phyloP scores from a whole-genome alignment of 192 early-diverging fungal genomes.

The Entophlyctis luteolus region DNA sequence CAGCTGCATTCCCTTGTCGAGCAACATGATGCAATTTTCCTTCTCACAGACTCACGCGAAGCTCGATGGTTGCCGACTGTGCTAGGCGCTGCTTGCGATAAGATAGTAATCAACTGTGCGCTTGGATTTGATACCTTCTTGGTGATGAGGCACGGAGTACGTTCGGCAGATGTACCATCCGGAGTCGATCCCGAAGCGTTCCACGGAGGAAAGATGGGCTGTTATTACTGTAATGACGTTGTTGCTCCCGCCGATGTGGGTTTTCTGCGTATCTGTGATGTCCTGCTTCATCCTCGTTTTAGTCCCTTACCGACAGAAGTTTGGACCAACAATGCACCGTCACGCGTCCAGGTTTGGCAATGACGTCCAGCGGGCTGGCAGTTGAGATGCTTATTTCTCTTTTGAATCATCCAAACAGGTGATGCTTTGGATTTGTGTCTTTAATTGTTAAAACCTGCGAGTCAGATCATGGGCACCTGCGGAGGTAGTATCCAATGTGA shows the following conservation, averaged over 20 bases:
- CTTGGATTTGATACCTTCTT: constrained; percentile 94
- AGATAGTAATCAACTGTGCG: constrained; percentile 90
- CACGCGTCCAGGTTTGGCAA: constrained; percentile 90
- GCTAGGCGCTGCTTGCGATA: constrained; percentile 58
- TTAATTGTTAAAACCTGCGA: not conserved
- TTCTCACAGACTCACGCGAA: constrained; percentile 93
- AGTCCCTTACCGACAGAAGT: constrained; percentile 87
- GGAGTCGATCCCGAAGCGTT: constrained; percentile 2
- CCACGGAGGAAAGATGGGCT: constrained; percentile 61
- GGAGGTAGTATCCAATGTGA: constrained; percentile 33
- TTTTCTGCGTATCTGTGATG: constrained; percentile 18
- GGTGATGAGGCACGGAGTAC: constrained; percentile 91
- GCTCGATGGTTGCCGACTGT: constrained; percentile 93
- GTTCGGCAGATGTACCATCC: constrained; percentile 13
- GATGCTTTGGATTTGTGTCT: constrained; percentile 21
- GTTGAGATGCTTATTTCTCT: constrained; percentile 89
- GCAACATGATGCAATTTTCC: constrained; percentile 79
- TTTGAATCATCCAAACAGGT: constrained; percentile 78
- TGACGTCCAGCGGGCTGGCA: constrained; percentile 77
- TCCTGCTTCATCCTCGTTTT: not conserved
- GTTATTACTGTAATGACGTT: constrained; percentile 98
- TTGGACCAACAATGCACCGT: constrained; percentile 99
- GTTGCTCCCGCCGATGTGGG: constrained; percentile 90
- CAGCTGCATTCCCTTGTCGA: constrained; percentile 63
- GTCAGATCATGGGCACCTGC: constrained; percentile 56